Conservation (phyloP, 192 early-diverging fungal species). For the Coemansia reversa region DNA sequence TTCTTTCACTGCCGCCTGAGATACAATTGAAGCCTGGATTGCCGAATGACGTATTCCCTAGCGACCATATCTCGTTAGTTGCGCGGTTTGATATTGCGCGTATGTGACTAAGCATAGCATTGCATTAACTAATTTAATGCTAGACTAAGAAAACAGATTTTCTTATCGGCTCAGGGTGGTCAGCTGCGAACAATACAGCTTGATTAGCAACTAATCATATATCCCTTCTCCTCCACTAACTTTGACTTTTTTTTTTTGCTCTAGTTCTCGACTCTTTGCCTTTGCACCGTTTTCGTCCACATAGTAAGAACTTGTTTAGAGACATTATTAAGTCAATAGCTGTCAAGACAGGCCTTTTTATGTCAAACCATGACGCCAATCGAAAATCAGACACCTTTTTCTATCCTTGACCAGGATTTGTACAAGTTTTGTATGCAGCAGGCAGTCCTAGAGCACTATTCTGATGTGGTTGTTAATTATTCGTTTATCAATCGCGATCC, state of each 20-base stretch:
- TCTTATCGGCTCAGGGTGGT: background rate
- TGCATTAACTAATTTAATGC: background rate
- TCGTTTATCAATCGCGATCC: conserved; percentile 65
- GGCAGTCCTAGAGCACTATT: conserved; percentile 70
- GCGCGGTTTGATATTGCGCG: conserved; percentile 24
- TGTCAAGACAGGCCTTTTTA: background rate
- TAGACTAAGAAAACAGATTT: background rate
- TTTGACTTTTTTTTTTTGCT: background rate
- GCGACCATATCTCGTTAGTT: conserved; percentile 50
- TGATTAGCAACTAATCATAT: background rate
- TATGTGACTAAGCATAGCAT: background rate
- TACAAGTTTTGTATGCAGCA: conserved; percentile 87
- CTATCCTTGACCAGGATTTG: conserved; percentile 79
- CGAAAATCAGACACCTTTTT: conserved; percentile 37
- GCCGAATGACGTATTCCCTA: conserved; percentile 28
- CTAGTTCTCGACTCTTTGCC: background rate
- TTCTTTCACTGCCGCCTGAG: conserved; percentile 43
- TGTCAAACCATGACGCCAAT: conserved; percentile 1
- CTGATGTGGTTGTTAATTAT: conserved; percentile 59
- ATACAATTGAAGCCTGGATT: conserved; percentile 6
- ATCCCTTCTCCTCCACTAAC: too few relatives aligned
- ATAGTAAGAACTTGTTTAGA: background rate
- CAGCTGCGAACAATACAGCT: too few relatives aligned
- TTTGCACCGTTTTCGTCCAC: background rate
- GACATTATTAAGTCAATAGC: too few relatives aligned